A percentile compares a stretch with the other conserved stretches of the same genome.
Conservation (phyloP, 1,139 yeast species). For the Hansenula sp. region DNA sequence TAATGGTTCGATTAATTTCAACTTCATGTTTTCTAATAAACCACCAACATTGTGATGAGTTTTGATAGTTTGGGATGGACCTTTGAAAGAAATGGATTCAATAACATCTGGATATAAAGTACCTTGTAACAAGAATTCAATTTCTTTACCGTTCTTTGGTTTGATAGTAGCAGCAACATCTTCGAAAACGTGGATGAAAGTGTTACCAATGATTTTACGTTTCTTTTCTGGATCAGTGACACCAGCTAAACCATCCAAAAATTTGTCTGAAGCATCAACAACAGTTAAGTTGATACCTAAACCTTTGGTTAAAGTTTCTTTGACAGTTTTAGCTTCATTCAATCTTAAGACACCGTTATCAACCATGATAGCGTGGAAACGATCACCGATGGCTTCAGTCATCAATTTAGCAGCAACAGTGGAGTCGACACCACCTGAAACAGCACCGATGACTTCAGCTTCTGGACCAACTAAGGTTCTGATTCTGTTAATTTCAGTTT, state of each 20-base stretch:
- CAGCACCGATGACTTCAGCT: constrained; percentile 99
- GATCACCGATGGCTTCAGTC: constrained; percentile 97
- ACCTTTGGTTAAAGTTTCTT: constrained; percentile 86
- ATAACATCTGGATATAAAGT: constrained; percentile 98
- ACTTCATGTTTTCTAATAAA: constrained; percentile 93
- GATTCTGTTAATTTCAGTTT: constrained; percentile 92
- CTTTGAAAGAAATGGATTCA: constrained; percentile 97
- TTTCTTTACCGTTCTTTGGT: constrained; percentile 86
- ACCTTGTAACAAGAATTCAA: constrained; percentile 93
- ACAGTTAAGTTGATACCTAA: constrained; percentile 93
- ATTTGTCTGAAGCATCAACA: constrained; percentile 90
- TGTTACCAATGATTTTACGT: constrained; percentile 98
- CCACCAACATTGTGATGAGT: constrained; percentile 99
- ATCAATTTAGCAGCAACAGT: constrained; percentile 98
- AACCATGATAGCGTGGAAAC: constrained; percentile 97
- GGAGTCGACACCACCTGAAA: constrained; percentile 99
- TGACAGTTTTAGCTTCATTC: constrained; percentile 85
- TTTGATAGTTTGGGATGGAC: constrained; percentile 98
- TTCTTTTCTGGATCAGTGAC: constrained; percentile 98
- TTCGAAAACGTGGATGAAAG: constrained; percentile 95
- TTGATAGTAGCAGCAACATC: constrained; percentile 90
- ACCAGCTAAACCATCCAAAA: constrained; percentile 82
- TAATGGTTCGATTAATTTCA: constrained; percentile 96
- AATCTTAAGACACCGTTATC: constrained; percentile 97
- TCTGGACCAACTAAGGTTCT: constrained; percentile 91